Percentiles rank a stretch among this genome's conserved stretches.
Evolutionary conservation across 1,139 yeast genomes (phyloP).

Genomic region (Hyphopichia burtonii): DNA sequence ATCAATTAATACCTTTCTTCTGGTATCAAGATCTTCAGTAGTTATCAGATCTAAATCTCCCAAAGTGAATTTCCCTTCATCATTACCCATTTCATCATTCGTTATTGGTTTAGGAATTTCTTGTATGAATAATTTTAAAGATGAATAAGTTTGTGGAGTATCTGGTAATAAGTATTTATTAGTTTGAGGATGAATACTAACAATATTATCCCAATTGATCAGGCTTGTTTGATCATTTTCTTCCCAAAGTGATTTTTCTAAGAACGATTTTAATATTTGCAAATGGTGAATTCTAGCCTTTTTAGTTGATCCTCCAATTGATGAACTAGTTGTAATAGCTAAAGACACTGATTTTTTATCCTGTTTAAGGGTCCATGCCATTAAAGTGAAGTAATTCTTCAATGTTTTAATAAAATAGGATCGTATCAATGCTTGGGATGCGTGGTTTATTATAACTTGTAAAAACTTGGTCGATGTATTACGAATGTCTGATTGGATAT

Average conservation of each 20-base stretch:
- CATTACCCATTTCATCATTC: conserved; percentile 7
- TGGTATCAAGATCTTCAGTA: conserved; percentile 60
- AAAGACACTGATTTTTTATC: conserved; percentile 46
- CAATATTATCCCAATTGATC: conserved; percentile 1
- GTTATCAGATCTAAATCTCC: conserved; percentile 33
- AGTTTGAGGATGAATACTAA: conserved; percentile 44
- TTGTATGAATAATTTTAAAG: conserved; percentile 51
- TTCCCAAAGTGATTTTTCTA: conserved; percentile 38
- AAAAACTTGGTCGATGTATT: conserved; percentile 68
- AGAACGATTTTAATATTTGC: conserved; percentile 41
- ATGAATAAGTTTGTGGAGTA: conserved; percentile 59
- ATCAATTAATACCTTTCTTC: conserved; percentile 55
- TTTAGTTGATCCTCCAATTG: conserved; percentile 38
- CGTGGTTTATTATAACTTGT: conserved; percentile 47
- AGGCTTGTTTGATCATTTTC: conserved; percentile 8
- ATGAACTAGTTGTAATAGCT: conserved; percentile 45
- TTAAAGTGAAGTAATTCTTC: conserved; percentile 53
- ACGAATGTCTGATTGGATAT: conserved; percentile 72
- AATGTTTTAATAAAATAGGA: conserved; percentile 60
- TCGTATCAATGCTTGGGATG: conserved; percentile 51
- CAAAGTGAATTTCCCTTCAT: conserved; percentile 28
- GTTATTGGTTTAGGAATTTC: conserved; percentile 18
- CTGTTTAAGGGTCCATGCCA: conserved; percentile 57
- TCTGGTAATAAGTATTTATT: conserved; percentile 52
- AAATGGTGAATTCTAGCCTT: conserved; percentile 44